Percentiles rank a stretch among this genome's conserved stretches.
Conservation (phyloP, 2,329 filamentous ascomycete species). For the Tolypocladium ophioglossoides region DNA sequence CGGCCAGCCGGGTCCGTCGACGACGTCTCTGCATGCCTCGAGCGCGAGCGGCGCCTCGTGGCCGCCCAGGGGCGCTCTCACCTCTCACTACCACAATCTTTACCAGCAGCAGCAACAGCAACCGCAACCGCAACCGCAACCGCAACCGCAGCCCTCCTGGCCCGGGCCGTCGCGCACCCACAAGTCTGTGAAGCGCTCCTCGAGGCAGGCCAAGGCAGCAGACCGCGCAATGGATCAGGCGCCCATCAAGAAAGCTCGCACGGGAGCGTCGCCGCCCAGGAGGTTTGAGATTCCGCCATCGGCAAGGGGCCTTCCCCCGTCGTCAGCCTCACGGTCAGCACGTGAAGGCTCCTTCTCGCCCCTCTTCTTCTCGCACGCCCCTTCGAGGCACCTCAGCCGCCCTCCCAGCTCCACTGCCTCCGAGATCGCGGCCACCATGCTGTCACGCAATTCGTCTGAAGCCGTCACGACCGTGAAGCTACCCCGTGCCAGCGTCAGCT, state of each 20-base stretch:
- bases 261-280: constrained; percentile 33
- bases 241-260: constrained; percentile 36
- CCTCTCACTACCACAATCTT: neutral
- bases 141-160: neutral
- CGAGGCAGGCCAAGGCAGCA: constrained; percentile 7
- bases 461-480: constrained; percentile 43
- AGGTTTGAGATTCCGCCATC: constrained; percentile 30
- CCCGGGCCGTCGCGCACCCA: constrained; percentile 8
- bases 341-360: constrained; percentile 35
- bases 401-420: constrained; percentile 26
- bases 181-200: constrained; percentile 15
- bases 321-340: constrained; percentile 12
- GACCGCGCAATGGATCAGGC: constrained; percentile 22
- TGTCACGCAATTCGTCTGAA: constrained; percentile 31
- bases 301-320: constrained; percentile 9
- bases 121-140: neutral
- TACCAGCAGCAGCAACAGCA: neutral
- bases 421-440: constrained; percentile 35
- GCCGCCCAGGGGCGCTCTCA: neutral
- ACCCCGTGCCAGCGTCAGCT: constrained; percentile 40
- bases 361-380: constrained; percentile 39
- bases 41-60: neutral
- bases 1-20: constrained; percentile 6
- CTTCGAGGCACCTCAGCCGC: constrained; percentile 23
- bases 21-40: neutral